Evolutionary conservation across 345 rosid genomes (phyloP), one percentile per base, ranked within the genome.

Genomic region (Melaleuca quinquenervia): DNA sequence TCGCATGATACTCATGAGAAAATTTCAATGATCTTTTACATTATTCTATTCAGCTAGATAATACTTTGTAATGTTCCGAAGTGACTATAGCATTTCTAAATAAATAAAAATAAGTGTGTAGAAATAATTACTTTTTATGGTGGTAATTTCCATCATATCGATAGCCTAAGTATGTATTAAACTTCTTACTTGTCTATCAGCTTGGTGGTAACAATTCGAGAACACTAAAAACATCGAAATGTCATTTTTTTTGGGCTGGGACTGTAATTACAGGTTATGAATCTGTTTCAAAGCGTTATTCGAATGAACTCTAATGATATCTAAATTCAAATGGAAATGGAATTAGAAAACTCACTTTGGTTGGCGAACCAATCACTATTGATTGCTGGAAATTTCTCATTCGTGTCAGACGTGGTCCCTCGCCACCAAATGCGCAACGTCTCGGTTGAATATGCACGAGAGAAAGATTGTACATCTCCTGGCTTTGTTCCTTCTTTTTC

Each of bases 51-150:
- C 27, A 27, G 74, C 14, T 60, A 6, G 27, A 60, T 60, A 29
- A 60, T 32, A 14, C 12, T 2, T 6, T 13, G 20, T 60, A 7
- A 60, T 60, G 74, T 60, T 60, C 27, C 41, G 2, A 60, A 3
- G 74, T 27, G 74, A n/a, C 13, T 27, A 27, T 27, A 60, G 64
- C 32, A 1, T 7, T 60, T 29, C 22, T 41, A 41, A 41, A 41
- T n/a, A n/a, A n/a, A n/a, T n/a, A n/a, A n/a, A n/a, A 50, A 50
- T 50, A 50, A 0, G 5, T 26, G 32, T 15, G 7, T n/a, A 58
- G 70, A 7, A 26, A 58, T 58, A 2, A 12, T 1, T 58, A 6
- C 15, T 5, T 5, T 56, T 58, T n/a, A 0, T n/a, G 0, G n/a
- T 58, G 3, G 6, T 58, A 58, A 5, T 58, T 58, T 58, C 27